phyloP scores from a whole-genome alignment of 306 rosid genomes.

The Boehmeria nivea region DNA sequence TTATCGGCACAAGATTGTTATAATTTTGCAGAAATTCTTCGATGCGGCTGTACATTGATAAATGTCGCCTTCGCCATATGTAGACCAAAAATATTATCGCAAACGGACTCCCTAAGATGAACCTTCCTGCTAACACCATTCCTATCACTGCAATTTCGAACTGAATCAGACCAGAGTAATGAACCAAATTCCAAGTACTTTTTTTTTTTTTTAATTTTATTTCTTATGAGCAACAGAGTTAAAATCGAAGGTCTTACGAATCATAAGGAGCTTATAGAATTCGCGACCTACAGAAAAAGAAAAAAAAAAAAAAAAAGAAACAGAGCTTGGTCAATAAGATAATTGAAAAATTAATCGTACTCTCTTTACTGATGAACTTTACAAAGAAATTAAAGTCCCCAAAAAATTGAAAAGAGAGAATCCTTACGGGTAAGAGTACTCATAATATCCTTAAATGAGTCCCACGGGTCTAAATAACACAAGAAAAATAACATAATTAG shows the following conservation, averaged over 20 bases:
- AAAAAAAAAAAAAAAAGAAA: not conserved
- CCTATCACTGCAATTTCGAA: too few species aligned
- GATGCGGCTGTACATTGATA: slow-evolving; percentile 5
- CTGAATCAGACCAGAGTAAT: too few species aligned
- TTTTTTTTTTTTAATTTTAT: too few species aligned
- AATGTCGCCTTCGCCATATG: slow-evolving; percentile 24
- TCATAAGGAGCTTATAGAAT: not conserved
- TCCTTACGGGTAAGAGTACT: not conserved
- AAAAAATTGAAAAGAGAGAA: too few species aligned
- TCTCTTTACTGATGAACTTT: too few species aligned
- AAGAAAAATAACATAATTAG: not conserved
- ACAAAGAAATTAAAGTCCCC: not conserved
- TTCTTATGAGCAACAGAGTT: too few species aligned
- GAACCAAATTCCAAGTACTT: too few species aligned
- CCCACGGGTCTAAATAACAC: not conserved
- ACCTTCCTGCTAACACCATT: not conserved
- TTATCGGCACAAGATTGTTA: not conserved
- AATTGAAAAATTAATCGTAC: not conserved
- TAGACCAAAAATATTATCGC: slow-evolving; percentile 1
- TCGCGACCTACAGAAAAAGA: not conserved
- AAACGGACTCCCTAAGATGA: slow-evolving; percentile 9
- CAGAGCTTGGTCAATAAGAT: not conserved
- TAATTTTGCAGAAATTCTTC: not conserved
- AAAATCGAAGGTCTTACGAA: slow-evolving; percentile 1
- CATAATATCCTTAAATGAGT: not conserved